Conservation (phyloP, 345 rosid genomes). For the Arabis alpina region DNA sequence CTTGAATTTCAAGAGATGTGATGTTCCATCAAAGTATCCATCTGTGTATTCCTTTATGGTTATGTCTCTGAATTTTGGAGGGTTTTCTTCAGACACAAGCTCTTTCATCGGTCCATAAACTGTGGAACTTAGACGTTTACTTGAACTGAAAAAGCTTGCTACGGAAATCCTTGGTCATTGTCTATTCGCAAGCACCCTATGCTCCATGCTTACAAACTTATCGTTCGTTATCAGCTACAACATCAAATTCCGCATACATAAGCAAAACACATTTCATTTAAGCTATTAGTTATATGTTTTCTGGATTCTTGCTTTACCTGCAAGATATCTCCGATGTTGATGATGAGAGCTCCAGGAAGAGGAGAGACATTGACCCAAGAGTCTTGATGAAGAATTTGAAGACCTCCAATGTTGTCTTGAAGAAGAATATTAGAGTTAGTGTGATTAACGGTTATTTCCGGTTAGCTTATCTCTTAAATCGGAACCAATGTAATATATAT, state of each 20-base stretch:
- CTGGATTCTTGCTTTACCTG: constrained; percentile 1
- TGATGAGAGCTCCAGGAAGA: neutral
- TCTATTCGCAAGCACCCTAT: constrained; percentile 45
- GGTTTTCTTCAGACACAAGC: constrained; percentile 48
- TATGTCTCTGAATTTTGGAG: constrained; percentile 42
- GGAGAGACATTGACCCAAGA: constrained; percentile 20
- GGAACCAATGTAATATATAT: too few relatives aligned
- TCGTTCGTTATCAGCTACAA: constrained; percentile 50
- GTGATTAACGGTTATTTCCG: too few relatives aligned
- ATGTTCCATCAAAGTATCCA: constrained; percentile 33
- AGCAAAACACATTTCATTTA: neutral
- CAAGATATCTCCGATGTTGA: constrained; percentile 21
- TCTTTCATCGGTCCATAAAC: constrained; percentile 54
- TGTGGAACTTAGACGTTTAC: neutral
- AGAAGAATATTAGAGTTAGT: too few relatives aligned
- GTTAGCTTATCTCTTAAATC: too few relatives aligned
- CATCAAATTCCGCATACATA: neutral
- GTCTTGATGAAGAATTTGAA: constrained; percentile 42
- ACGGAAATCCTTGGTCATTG: constrained; percentile 50
- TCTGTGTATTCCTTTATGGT: constrained; percentile 32
- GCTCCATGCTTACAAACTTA: constrained; percentile 48
- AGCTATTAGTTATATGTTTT: too few relatives aligned
- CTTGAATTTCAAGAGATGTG: constrained; percentile 39
- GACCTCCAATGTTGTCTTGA: constrained; percentile 53
- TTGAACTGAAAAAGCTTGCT: constrained; percentile 46